Percentiles rank a stretch among this genome's conserved stretches.
These are phyloP conservation scores for Cladophialophora chaetospira DNA, from an alignment of 2,329 filamentous ascomycete genomes.

Conservation along the genomic window DNA sequence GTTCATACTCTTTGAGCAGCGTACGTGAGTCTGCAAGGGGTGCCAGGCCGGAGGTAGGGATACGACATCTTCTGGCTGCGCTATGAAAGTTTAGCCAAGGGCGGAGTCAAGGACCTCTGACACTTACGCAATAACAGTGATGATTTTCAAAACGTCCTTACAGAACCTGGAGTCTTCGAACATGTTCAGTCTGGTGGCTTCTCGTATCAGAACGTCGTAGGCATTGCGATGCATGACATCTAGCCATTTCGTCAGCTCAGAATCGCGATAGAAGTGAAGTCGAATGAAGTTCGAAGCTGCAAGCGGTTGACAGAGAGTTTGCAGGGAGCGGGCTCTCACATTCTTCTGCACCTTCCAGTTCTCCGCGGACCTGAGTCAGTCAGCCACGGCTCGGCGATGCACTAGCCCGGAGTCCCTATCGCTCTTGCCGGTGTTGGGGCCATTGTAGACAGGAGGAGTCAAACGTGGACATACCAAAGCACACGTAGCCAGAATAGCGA, in stretches of 20 bases:
- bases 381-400: not conserved
- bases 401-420: not conserved
- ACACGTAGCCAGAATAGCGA: conserved; percentile 18
- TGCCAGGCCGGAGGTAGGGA: conserved; percentile 16
- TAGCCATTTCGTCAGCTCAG: not conserved
- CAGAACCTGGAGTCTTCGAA: conserved; percentile 20
- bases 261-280: not conserved
- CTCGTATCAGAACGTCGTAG: conserved; percentile 17
- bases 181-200: conserved; percentile 11
- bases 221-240: conserved; percentile 20
- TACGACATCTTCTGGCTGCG: conserved; percentile 13
- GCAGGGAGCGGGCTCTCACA: not conserved
- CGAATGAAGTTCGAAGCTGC: not conserved
- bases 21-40: conserved; percentile 8
- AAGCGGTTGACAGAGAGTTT: not conserved
- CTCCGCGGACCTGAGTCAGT: conserved; percentile 17
- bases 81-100: conserved; percentile 5
- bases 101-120: not conserved
- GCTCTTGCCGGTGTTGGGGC: not conserved
- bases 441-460: not conserved
- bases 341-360: conserved; percentile 14
- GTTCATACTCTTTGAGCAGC: conserved; percentile 13
- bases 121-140: conserved; percentile 21
- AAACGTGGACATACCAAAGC: conserved; percentile 17
- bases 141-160: conserved; percentile 19